Conservation (phyloP, 495 filamentous ascomycete species). For the Cenococcum geophilum region DNA sequence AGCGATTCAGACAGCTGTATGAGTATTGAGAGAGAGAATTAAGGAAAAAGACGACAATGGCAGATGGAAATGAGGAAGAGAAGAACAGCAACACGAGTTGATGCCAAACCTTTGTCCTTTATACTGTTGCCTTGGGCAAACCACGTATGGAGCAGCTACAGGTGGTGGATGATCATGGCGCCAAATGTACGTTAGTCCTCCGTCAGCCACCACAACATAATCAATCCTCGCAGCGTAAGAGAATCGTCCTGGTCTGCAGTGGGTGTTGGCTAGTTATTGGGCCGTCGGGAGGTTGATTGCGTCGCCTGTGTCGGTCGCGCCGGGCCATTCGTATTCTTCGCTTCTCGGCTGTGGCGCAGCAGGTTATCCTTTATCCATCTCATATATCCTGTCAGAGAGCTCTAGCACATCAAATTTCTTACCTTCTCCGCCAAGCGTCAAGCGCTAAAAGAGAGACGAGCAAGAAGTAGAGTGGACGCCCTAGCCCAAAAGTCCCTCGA, state of each 20-base stretch:
- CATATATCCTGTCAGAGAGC: background rate
- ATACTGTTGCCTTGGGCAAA: constrained; percentile 21
- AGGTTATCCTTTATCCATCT: background rate
- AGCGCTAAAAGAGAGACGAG: too few relatives aligned
- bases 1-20: too few relatives aligned
- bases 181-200: constrained; percentile 3
- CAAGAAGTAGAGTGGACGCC: too few relatives aligned
- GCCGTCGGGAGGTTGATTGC: background rate
- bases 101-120: background rate
- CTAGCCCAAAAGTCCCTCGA: too few relatives aligned
- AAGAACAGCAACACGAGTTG: background rate
- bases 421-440: too few relatives aligned
- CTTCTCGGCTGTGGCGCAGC: background rate
- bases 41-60: background rate
- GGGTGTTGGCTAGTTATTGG: background rate
- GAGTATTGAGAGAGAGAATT: background rate
- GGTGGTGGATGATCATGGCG: background rate
- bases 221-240: background rate
- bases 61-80: background rate
- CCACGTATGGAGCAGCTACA: background rate
- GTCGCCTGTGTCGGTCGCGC: background rate
- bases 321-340: background rate
- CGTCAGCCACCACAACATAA: background rate
- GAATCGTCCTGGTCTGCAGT: background rate
- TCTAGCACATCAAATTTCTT: too few relatives aligned